Evolutionary conservation across 2,329 filamentous ascomycete genomes (phyloP).

Genomic region (Scedosporium aurantiacum): DNA sequence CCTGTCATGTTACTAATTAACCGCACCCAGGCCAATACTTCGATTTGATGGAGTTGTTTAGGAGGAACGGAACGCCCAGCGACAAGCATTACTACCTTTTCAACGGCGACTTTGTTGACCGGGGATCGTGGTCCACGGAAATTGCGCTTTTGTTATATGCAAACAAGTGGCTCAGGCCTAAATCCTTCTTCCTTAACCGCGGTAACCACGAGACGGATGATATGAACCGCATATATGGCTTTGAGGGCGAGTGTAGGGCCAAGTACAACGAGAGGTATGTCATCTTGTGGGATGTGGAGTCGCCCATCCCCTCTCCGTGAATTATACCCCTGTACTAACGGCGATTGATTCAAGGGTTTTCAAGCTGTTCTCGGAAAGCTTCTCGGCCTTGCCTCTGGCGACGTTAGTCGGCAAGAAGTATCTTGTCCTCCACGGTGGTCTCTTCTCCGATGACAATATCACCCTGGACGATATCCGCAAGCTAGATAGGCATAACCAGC

Average conservation of each 20-base stretch:
- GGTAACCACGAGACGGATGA: constrained; percentile 99
- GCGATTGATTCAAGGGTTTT: constrained; percentile 48
- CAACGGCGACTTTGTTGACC: constrained; percentile 97
- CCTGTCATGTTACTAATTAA: neutral
- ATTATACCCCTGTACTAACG: neutral
- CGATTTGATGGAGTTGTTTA: constrained; percentile 92
- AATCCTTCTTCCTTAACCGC: constrained; percentile 86
- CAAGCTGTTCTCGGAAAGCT: constrained; percentile 96
- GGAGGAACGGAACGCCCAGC: constrained; percentile 72
- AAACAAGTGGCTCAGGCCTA: constrained; percentile 90
- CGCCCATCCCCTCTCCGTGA: neutral
- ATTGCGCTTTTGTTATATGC: constrained; percentile 88
- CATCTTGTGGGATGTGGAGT: neutral
- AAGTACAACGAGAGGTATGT: constrained; percentile 79
- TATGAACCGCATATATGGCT: constrained; percentile 98
- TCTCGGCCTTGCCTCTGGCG: constrained; percentile 84
- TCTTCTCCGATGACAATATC: constrained; percentile 91
- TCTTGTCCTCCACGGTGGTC: constrained; percentile 83
- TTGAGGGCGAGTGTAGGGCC: constrained; percentile 94
- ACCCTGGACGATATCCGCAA: constrained; percentile 90
- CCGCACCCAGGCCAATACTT: constrained; percentile 74
- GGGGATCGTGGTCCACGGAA: constrained; percentile 96
- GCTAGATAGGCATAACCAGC: constrained; percentile 78
- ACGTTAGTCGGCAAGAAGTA: constrained; percentile 87
- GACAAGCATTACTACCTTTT: constrained; percentile 92